phyloP scores from a whole-genome alignment of 164 flowering plant species.

The Tinospora cordifolia region DNA sequence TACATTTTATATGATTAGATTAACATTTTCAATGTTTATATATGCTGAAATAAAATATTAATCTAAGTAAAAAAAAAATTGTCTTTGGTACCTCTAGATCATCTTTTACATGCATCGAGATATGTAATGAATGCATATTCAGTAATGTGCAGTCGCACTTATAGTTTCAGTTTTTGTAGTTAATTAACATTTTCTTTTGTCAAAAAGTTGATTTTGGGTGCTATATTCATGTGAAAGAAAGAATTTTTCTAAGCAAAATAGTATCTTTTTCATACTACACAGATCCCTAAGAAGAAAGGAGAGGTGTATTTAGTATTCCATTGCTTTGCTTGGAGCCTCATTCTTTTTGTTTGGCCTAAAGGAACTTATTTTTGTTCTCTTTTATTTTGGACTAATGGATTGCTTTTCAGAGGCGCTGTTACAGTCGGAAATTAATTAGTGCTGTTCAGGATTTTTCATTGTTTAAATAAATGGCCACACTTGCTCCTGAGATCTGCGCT shows the following conservation, averaged over 20 bases:
- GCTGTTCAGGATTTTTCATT: slow-evolving; percentile 11
- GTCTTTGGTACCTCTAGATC: no score
- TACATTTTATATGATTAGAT: no score
- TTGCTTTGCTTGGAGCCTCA: slow-evolving; percentile 37
- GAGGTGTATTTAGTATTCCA: slow-evolving; percentile 35
- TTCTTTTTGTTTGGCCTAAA: slow-evolving; percentile 68
- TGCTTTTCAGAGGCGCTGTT: slow-evolving; percentile 16
- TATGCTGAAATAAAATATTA: no score
- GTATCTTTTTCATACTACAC: slow-evolving; percentile 58
- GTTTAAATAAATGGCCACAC: slow-evolving; percentile 7
- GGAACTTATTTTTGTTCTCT: slow-evolving; percentile 39
- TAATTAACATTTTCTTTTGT: no score
- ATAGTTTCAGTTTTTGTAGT: no score
- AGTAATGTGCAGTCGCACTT: no score
- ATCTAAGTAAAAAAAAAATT: no score
- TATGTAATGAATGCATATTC: no score
- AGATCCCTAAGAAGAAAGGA: slow-evolving; percentile 73
- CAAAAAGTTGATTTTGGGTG: no score
- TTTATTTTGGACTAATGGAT: slow-evolving; percentile 15
- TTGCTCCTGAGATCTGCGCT: slow-evolving; percentile 21
- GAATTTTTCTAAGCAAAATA: slow-evolving; percentile 8
- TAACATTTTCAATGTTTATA: no score
- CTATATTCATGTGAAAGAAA: no score
- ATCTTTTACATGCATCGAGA: no score
- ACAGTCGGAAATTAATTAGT: slow-evolving; percentile 9